Conservation (phyloP, 306 rosid species). For the Trifolium subterraneum region DNA sequence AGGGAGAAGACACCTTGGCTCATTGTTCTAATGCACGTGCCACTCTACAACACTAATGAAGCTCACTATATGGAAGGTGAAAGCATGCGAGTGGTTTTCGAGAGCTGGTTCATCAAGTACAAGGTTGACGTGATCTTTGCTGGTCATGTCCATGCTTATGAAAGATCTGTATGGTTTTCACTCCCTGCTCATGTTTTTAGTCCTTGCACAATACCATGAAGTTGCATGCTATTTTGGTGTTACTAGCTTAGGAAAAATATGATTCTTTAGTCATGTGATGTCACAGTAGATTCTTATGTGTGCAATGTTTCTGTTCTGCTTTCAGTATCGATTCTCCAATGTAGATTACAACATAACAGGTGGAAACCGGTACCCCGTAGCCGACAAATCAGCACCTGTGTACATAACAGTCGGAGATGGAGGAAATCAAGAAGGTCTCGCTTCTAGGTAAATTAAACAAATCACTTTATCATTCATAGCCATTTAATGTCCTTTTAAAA, state of each 20-base stretch:
- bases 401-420: constrained; percentile 98
- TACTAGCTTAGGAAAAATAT: constrained; percentile 16
- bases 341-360: constrained; percentile 67
- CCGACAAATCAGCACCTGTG: constrained; percentile 88
- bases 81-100: constrained; percentile 82
- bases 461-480: neutral
- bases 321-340: constrained; percentile 87
- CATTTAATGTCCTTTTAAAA: neutral
- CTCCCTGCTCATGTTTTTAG: constrained; percentile 21
- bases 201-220: constrained; percentile 21
- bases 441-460: constrained; percentile 61
- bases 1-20: constrained; percentile 97
- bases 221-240: constrained; percentile 32
- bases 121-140: constrained; percentile 91
- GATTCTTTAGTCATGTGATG: constrained; percentile 36
- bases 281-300: constrained; percentile 22
- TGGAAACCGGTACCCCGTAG: constrained; percentile 63
- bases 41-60: constrained; percentile 80
- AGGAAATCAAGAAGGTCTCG: constrained; percentile 99
- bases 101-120: constrained; percentile 80
- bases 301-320: constrained; percentile 36
- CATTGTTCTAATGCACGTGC: constrained; percentile 89
- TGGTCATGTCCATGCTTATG: constrained; percentile 99
- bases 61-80: constrained; percentile 97
- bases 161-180: constrained; percentile 81